Conservation (phyloP, 495 filamentous ascomycete species). For the Saxophila tyrrhenica region DNA sequence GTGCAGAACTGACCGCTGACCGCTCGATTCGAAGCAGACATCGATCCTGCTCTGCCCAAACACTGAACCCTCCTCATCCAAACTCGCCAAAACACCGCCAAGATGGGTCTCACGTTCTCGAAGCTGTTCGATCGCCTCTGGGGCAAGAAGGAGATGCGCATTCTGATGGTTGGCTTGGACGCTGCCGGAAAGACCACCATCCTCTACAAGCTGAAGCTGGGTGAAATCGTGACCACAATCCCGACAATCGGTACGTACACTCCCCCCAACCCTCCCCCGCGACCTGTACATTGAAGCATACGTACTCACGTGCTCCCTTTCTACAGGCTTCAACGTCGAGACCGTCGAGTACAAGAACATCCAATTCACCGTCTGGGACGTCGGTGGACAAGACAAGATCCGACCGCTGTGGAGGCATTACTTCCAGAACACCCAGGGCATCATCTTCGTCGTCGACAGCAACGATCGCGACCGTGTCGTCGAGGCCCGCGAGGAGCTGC, state of each 20-base stretch:
- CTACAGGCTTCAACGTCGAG: slow-evolving; percentile 96
- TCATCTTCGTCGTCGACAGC: slow-evolving; percentile 99
- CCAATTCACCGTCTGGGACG: slow-evolving; percentile 99
- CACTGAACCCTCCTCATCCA: not conserved
- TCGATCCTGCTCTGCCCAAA: not conserved
- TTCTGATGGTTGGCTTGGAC: slow-evolving; percentile 98
- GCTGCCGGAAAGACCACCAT: slow-evolving; percentile 99
- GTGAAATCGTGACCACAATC: slow-evolving; percentile 99
- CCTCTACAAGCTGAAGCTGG: slow-evolving; percentile 99
- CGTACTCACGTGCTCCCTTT: slow-evolving; percentile 1
- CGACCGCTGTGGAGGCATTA: slow-evolving; percentile 99
- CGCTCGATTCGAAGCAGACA: not conserved
- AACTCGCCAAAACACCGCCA: slow-evolving; percentile 34
- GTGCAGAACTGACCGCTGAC: too few relatives aligned
- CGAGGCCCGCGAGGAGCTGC: slow-evolving; percentile 97
- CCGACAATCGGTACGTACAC: slow-evolving; percentile 87
- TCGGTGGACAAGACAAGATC: slow-evolving; percentile 99
- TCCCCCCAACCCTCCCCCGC: not conserved
- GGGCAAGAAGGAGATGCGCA: slow-evolving; percentile 99
- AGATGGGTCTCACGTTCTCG: slow-evolving; percentile 90
- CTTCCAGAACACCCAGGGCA: slow-evolving; percentile 99
- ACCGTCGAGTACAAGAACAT: slow-evolving; percentile 99
- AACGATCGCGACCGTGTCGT: slow-evolving; percentile 99
- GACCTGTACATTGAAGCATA: not conserved
- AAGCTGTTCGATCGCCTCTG: slow-evolving; percentile 89